Evolutionary conservation across 495 filamentous ascomycete species (phyloP).

Genomic region (Chaetomidium leptoderma): DNA sequence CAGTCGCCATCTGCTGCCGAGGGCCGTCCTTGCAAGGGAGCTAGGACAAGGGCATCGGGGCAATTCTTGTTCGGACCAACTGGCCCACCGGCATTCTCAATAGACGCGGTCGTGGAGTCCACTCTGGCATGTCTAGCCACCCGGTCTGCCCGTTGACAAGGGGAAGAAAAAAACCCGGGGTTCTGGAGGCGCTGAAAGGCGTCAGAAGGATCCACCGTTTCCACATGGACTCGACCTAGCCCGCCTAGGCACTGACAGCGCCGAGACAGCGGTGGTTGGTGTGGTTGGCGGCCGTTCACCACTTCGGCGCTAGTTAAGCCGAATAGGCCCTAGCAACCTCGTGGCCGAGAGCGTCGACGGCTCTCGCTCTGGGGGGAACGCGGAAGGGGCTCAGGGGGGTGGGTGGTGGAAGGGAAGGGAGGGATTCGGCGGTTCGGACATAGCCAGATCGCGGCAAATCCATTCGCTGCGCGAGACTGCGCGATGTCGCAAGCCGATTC

Average conservation of each 20-base stretch:
- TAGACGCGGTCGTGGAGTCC: conserved; percentile 8
- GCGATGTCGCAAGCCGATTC: conserved; percentile 12
- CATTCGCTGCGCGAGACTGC: conserved; percentile 6
- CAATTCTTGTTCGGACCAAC: background rate
- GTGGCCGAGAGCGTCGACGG: background rate
- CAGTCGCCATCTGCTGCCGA: conserved; percentile 8
- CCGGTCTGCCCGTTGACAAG: background rate
- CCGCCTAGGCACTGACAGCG: too few species aligned
- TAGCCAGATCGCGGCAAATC: conserved; percentile 17
- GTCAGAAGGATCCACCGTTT: background rate
- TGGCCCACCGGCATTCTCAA: conserved; percentile 13
- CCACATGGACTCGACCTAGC: conserved; percentile 1
- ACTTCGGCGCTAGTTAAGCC: background rate
- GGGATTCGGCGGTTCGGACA: conserved; percentile 13
- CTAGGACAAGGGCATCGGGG: conserved; percentile 15
- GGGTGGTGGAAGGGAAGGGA: too few species aligned
- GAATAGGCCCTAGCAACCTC: background rate
- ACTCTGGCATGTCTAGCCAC: background rate
- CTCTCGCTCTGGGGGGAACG: background rate
- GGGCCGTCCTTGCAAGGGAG: conserved; percentile 15
- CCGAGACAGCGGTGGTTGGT: too few species aligned
- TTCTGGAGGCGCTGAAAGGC: background rate
- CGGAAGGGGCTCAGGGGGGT: too few species aligned
- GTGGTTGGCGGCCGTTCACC: background rate
- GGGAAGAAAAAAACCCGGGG: conserved; percentile 10